Evolutionary conservation across 805 yeast genomes (phyloP).

Genomic region (Starmerella roubikii): DNA sequence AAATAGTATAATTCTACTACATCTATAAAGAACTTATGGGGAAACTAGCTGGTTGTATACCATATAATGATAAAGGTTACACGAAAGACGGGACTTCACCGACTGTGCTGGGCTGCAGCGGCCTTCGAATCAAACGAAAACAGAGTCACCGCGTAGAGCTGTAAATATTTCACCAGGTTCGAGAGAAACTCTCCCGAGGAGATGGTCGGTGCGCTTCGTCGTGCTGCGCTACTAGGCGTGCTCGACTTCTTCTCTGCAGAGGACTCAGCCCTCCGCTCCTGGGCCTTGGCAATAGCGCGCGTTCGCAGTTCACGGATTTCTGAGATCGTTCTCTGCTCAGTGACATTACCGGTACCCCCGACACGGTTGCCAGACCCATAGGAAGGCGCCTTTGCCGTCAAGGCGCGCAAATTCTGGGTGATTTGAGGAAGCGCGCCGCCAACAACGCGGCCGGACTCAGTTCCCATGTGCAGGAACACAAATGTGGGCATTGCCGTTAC

Average conservation of each 20-base stretch:
- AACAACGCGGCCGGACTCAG: conserved; percentile 40
- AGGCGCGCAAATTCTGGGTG: conserved; percentile 6
- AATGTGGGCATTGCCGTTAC: conserved; percentile 55
- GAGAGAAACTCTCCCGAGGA: not conserved
- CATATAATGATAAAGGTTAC: too few relatives aligned
- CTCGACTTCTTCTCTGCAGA: not conserved
- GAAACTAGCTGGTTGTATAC: too few relatives aligned
- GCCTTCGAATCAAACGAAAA: conserved; percentile 18
- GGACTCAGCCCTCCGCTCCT: not conserved
- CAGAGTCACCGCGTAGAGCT: conserved; percentile 16
- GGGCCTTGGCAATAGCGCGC: conserved; percentile 4
- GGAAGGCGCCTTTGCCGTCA: not conserved
- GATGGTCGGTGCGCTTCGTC: not conserved
- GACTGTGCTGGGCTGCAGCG: not conserved
- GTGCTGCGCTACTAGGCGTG: not conserved
- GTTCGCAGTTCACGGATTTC: conserved; percentile 5
- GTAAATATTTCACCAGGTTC: conserved; percentile 4
- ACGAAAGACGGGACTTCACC: too few relatives aligned
- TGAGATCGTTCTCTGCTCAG: not conserved
- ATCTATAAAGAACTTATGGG: too few relatives aligned
- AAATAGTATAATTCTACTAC: too few relatives aligned
- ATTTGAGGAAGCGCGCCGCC: conserved; percentile 22
- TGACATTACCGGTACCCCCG: conserved; percentile 3
- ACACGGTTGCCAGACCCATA: conserved; percentile 15
- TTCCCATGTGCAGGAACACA: conserved; percentile 64